phyloP scores from a whole-genome alignment of 2,329 filamentous ascomycete genomes.

The Cytospora chrysosperma region DNA sequence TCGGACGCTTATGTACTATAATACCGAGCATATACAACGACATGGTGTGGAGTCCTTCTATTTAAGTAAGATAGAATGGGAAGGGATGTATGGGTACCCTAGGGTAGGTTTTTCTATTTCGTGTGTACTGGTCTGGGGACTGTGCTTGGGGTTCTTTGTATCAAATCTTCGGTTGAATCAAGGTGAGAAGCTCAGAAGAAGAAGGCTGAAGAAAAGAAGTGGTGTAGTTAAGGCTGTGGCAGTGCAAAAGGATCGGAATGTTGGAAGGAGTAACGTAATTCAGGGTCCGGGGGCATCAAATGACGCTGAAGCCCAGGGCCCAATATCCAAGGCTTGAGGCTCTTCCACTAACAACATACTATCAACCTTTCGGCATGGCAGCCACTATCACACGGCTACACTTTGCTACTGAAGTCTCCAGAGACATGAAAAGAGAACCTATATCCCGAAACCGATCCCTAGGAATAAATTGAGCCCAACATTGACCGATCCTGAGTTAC shows the following conservation, averaged over 20 bases:
- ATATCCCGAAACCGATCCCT: rapidly evolving
- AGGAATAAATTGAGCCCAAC: no score
- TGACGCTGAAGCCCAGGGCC: neutral
- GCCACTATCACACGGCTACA: neutral
- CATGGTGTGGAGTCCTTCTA: no score
- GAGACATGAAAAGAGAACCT: neutral
- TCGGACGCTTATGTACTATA: neutral
- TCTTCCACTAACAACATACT: conserved; percentile 1
- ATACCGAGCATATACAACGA: no score
- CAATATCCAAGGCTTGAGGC: conserved; percentile 1
- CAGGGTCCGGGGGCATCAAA: neutral
- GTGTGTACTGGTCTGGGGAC: no score
- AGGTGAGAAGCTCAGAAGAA: no score
- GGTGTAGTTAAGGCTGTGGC: no score
- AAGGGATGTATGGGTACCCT: no score
- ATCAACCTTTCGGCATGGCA: neutral
- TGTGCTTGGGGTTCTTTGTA: no score
- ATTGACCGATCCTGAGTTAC: neutral
- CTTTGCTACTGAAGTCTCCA: neutral
- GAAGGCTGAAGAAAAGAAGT: no score
- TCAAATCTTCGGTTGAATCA: no score
- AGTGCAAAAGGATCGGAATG: neutral
- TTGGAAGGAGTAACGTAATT: neutral
- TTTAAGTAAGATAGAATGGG: no score
- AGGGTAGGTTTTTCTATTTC: no score